Percentiles rank a stretch among this genome's conserved stretches.
Evolutionary conservation across 2,329 filamentous ascomycete genomes (phyloP).

Genomic region (Fusarium brachygibbosum): DNA sequence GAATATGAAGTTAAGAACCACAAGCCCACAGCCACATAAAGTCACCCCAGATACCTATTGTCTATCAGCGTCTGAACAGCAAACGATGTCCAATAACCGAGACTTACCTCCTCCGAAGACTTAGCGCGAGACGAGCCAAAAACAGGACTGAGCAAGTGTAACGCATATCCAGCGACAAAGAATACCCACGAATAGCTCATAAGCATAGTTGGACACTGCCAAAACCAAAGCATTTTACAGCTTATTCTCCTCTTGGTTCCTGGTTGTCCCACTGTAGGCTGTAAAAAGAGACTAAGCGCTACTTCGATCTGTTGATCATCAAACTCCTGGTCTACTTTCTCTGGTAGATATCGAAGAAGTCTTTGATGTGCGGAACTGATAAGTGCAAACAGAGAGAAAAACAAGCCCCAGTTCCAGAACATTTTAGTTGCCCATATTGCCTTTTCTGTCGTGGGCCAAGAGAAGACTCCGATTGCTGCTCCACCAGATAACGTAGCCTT

Average conservation of each 20-base stretch:
- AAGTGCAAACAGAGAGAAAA: neutral
- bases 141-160: neutral
- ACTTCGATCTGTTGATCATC: neutral
- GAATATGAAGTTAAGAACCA: neutral
- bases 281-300: neutral
- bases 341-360: neutral
- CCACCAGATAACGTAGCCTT: neutral
- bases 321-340: neutral
- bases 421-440: neutral
- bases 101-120: neutral
- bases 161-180: neutral
- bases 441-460: neutral
- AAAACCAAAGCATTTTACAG: neutral
- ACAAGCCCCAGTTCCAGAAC: neutral
- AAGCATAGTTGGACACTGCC: neutral
- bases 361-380: neutral
- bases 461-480: neutral
- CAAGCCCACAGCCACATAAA: neutral
- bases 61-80: neutral
- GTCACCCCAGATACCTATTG: neutral
- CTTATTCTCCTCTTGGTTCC: neutral
- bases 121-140: neutral
- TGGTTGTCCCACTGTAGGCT: neutral
- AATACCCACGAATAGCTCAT: neutral
- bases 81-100: accelerated